Conservation (phyloP, 2,329 filamentous ascomycete species). For the Canariomyces notabilis region DNA sequence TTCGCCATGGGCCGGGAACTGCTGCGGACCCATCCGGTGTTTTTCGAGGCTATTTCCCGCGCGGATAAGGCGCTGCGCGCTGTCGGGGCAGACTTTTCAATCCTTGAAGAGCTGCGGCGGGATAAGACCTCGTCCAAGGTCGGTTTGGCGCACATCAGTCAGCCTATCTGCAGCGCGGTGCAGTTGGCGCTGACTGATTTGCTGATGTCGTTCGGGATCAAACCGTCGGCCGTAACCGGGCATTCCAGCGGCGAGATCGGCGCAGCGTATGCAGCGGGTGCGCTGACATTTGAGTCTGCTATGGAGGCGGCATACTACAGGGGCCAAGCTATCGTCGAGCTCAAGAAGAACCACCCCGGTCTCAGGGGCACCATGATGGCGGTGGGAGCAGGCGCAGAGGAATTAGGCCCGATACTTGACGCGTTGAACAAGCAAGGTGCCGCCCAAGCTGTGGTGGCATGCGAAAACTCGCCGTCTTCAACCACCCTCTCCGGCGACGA, state of each 20-base stretch:
- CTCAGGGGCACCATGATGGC: constrained; percentile 28
- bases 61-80: constrained; percentile 15
- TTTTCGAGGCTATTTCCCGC: constrained; percentile 17
- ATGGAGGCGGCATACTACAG: constrained; percentile 38
- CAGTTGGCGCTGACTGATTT: constrained; percentile 38
- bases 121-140: constrained; percentile 20
- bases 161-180: constrained; percentile 33
- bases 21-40: constrained; percentile 20
- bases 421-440: constrained; percentile 14
- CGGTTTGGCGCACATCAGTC: constrained; percentile 36
- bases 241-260: constrained; percentile 37
- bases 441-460: constrained; percentile 21
- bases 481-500: constrained; percentile 28
- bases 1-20: constrained; percentile 35
- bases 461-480: constrained; percentile 26
- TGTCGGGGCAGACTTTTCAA: constrained; percentile 22
- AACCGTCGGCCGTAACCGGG: constrained; percentile 28
- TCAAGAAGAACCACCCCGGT: constrained; percentile 35
- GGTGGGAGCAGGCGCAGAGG: constrained; percentile 18
- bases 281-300: constrained; percentile 29
- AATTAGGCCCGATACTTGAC: constrained; percentile 23
- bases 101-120: constrained; percentile 20
- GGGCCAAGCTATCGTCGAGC: constrained; percentile 35
- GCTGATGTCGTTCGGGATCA: constrained; percentile 29
- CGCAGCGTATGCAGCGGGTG: constrained; percentile 38